Evolutionary conservation across 495 filamentous ascomycete species (phyloP).

Genomic region (Penicillium flavigenum): DNA sequence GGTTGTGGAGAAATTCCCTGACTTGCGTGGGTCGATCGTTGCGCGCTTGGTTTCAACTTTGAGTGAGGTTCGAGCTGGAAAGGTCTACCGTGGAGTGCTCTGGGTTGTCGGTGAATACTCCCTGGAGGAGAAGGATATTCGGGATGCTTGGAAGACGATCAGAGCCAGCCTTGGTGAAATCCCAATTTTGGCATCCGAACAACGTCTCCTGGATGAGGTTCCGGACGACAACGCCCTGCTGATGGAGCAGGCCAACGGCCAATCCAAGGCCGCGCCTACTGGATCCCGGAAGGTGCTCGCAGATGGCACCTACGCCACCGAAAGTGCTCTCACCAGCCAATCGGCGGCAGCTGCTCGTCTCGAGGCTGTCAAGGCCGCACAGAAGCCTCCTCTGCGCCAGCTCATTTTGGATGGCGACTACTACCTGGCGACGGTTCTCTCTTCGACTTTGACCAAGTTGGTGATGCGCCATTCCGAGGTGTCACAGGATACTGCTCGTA

Average conservation of each 20-base stretch:
- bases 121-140: constrained; percentile 87
- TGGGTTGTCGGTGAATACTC: constrained; percentile 99
- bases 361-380: constrained; percentile 93
- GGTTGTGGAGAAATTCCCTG: constrained; percentile 97
- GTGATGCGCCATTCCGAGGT: constrained; percentile 98
- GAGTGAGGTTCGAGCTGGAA: constrained; percentile 91
- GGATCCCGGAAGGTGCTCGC: constrained; percentile 90
- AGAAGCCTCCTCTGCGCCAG: constrained; percentile 93
- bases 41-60: constrained; percentile 86
- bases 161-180: constrained; percentile 94
- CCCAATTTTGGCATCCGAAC: constrained; percentile 93
- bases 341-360: constrained; percentile 86
- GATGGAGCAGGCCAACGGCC: constrained; percentile 78
- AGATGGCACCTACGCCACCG: constrained; percentile 96
- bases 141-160: constrained; percentile 96
- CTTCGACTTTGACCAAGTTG: constrained; percentile 92
- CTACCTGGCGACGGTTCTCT: constrained; percentile 92
- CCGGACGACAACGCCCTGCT: constrained; percentile 64
- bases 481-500: constrained; percentile 79
- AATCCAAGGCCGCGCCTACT: constrained; percentile 73
- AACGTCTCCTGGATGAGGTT: constrained; percentile 79
- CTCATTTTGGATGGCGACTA: constrained; percentile 97
- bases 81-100: constrained; percentile 92
- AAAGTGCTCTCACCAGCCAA: constrained; percentile 91
- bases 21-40: constrained; percentile 81